phyloP scores from a whole-genome alignment of 1,139 yeast species.

The Saccharomyces pastorianus region DNA sequence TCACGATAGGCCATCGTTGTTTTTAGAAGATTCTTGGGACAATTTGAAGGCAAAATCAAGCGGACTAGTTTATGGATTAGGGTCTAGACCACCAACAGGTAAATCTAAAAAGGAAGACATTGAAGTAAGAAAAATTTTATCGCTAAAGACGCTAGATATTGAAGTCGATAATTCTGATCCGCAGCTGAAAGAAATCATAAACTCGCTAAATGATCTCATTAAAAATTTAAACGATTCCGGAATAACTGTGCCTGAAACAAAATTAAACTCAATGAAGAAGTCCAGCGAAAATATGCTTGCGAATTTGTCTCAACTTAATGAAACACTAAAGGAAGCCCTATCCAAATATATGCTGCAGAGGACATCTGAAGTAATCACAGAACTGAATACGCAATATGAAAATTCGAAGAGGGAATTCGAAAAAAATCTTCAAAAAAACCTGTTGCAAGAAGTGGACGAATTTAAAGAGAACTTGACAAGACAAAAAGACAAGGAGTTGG shows the following conservation, averaged over 20 bases:
- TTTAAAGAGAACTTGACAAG: slow-evolving; percentile 59
- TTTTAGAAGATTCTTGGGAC: slow-evolving; percentile 19
- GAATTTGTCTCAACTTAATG: background rate
- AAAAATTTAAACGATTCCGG: slow-evolving; percentile 29
- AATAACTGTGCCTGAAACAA: slow-evolving; percentile 5
- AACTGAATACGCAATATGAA: slow-evolving; percentile 16
- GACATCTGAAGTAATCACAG: slow-evolving; percentile 21
- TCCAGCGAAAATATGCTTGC: background rate
- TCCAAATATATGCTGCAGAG: slow-evolving; percentile 11
- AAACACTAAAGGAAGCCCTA: slow-evolving; percentile 3
- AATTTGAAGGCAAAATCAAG: slow-evolving; percentile 60
- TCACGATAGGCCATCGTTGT: slow-evolving; percentile 25
- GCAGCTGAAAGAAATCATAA: slow-evolving; percentile 28
- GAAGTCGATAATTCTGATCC: slow-evolving; percentile 24
- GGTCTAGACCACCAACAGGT: slow-evolving; percentile 27
- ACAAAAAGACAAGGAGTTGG: slow-evolving; percentile 53
- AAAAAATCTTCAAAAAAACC: slow-evolving; percentile 37
- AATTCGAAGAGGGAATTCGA: slow-evolving; percentile 32
- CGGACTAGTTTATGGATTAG: slow-evolving; percentile 50
- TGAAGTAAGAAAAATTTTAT: slow-evolving; percentile 9
- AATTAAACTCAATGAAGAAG: background rate
- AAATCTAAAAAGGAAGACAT: background rate
- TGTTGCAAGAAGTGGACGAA: slow-evolving; percentile 49
- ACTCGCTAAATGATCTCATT: slow-evolving; percentile 33
- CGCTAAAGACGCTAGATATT: slow-evolving; percentile 28